Conservation (phyloP, 2,329 filamentous ascomycete genomes). For the Colletotrichum camelliae region DNA sequence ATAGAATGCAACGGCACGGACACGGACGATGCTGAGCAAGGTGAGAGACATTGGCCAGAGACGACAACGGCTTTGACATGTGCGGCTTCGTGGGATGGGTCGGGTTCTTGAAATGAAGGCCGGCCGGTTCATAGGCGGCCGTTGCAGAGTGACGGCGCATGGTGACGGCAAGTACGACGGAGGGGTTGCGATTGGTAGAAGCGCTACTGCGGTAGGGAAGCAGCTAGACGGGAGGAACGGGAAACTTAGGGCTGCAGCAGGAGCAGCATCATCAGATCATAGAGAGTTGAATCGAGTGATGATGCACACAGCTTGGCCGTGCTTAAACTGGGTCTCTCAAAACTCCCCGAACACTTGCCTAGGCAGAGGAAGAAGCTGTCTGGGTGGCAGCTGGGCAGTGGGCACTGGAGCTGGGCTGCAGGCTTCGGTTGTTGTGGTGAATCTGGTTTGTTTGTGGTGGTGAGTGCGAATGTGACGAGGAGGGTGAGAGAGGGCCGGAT, state of each 20-base stretch:
- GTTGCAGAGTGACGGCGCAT: neutral
- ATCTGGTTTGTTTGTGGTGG: neutral
- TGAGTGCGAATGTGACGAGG: neutral
- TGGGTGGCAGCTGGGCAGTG: neutral
- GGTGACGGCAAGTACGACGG: neutral
- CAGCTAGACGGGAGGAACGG: neutral
- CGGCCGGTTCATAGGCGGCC: neutral
- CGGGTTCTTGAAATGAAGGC: neutral
- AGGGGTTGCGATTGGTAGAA: neutral
- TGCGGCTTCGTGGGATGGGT: neutral
- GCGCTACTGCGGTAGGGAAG: neutral
- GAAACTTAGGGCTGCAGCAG: slow-evolving; percentile 15
- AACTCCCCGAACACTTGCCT: neutral
- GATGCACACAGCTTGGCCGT: slow-evolving; percentile 3
- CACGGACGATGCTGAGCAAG: neutral
- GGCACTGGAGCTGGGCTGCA: neutral
- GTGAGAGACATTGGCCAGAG: neutral
- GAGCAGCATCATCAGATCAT: slow-evolving; percentile 19
- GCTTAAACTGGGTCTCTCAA: neutral
- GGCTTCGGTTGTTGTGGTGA: neutral
- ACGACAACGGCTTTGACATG: neutral
- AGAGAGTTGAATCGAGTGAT: slow-evolving; percentile 5
- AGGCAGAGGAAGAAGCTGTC: neutral
- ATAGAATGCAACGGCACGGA: neutral
- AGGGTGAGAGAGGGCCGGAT: neutral